Evolutionary conservation across 140 eudicot genomes (phyloP).

Genomic region (Oenanthe javanica): DNA sequence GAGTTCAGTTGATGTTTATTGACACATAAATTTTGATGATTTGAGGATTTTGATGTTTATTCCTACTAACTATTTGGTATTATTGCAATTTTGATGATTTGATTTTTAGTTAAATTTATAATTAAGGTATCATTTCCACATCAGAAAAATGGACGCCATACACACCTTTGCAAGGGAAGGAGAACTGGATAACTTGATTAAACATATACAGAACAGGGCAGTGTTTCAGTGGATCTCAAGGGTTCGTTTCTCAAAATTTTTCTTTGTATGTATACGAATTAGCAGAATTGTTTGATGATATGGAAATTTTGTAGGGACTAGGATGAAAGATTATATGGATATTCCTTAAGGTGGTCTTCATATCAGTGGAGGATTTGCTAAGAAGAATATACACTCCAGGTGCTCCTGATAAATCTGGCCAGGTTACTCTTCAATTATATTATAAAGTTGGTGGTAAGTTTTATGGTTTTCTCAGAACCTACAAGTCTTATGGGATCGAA

Average conservation of each 20-base stretch:
- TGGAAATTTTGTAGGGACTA: too few species aligned
- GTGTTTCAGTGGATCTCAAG: conserved; percentile 57
- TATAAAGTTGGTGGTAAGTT: too few species aligned
- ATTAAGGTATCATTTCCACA: conserved; percentile 7
- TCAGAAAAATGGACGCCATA: conserved; percentile 66
- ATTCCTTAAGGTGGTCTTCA: too few species aligned
- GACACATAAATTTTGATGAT: not conserved
- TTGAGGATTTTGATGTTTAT: not conserved
- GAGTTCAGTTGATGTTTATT: not conserved
- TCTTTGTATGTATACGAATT: not conserved
- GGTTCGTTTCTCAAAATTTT: conserved; percentile 33
- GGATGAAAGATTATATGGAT: too few species aligned
- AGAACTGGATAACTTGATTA: conserved; percentile 59
- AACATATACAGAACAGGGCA: conserved; percentile 63
- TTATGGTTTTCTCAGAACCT: too few species aligned
- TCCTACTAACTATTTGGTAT: not conserved
- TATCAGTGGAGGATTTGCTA: too few species aligned
- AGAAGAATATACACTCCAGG: too few species aligned
- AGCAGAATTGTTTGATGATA: too few species aligned
- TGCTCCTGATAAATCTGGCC: too few species aligned
- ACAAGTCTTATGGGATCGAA: too few species aligned
- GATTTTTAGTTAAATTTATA: not conserved
- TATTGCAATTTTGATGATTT: not conserved
- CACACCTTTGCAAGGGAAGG: conserved; percentile 88
- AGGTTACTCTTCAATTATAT: too few species aligned